Evolutionary conservation across 768 basidiomycete species (phyloP).

Genomic region (Boletus barrowsii): DNA sequence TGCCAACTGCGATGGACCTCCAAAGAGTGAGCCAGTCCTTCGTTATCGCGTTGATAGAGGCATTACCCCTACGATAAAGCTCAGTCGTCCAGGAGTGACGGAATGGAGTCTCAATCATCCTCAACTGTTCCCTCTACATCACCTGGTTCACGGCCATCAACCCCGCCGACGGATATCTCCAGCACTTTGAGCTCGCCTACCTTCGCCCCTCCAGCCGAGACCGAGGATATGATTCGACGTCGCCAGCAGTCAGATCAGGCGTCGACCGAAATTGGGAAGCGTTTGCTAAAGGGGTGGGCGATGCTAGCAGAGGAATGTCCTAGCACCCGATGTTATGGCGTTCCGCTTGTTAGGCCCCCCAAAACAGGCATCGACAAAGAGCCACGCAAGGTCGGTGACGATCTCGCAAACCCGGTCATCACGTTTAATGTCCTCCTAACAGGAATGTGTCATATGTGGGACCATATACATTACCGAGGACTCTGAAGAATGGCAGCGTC

Average conservation of each 20-base stretch:
- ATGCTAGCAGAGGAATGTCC: conserved; percentile 89
- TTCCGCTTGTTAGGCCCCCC: conserved; percentile 82
- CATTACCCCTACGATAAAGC: conserved; percentile 12
- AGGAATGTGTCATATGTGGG: conserved; percentile 82
- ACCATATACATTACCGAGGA: conserved; percentile 59
- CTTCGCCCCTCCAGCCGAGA: conserved; percentile 63
- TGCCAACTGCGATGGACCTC: conserved; percentile 54
- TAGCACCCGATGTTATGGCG: conserved; percentile 63
- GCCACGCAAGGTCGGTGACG: conserved; percentile 55
- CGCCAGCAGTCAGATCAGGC: conserved; percentile 81
- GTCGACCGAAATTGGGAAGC: conserved; percentile 74
- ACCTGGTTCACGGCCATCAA: conserved; percentile 60
- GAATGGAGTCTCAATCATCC: conserved; percentile 31
- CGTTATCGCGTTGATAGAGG: background rate
- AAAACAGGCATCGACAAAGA: conserved; percentile 57
- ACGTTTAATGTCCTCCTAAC: conserved; percentile 1
- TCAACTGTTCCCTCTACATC: conserved; percentile 49
- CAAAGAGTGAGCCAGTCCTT: conserved; percentile 29
- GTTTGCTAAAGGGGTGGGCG: conserved; percentile 79
- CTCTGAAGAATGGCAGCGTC: conserved; percentile 45
- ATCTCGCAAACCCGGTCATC: conserved; percentile 1
- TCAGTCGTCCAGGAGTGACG: conserved; percentile 11
- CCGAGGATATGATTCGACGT: conserved; percentile 60
- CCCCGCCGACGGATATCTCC: conserved; percentile 76
- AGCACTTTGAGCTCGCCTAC: conserved; percentile 57